Evolutionary conservation across 78 protist species (phyloP).

Genomic region (Dictyostelium firmibasis): DNA sequence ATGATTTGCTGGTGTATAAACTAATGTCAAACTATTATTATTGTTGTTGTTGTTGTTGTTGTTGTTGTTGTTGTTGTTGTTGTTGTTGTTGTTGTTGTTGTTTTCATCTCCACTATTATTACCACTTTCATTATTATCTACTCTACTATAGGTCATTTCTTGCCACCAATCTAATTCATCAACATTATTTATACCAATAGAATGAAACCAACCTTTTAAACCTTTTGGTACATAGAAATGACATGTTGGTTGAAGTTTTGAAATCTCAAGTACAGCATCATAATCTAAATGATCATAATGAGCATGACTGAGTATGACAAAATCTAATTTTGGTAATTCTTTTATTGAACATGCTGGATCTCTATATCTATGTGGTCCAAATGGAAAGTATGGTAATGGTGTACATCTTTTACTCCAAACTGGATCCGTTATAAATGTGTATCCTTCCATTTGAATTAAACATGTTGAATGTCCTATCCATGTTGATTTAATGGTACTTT

Average conservation of each 20-base stretch:
- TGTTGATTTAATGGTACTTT: neutral
- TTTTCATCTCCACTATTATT: too few species aligned
- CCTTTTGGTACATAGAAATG: slow-evolving; percentile 68
- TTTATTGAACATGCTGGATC: slow-evolving; percentile 25
- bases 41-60: neutral
- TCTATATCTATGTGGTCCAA: slow-evolving; percentile 65
- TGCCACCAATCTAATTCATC: slow-evolving; percentile 82
- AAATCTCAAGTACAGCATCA: neutral
- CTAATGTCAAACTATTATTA: neutral
- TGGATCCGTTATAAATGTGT: slow-evolving; percentile 77
- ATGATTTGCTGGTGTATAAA: slow-evolving; percentile 59
- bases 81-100: too few species aligned
- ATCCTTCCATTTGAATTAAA: slow-evolving; percentile 68
- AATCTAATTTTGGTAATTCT: slow-evolving; percentile 67
- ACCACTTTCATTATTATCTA: too few species aligned
- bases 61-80: too few species aligned
- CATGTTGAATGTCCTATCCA: slow-evolving; percentile 79
- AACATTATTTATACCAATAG: neutral
- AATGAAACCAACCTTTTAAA: slow-evolving; percentile 28
- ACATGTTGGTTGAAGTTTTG: neutral
- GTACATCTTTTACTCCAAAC: slow-evolving; percentile 58
- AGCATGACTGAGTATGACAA: slow-evolving; percentile 56
- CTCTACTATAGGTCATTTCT: neutral
- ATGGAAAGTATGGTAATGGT: slow-evolving; percentile 27
- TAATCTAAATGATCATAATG: slow-evolving; percentile 79